Base-by-base conservation (phyloP, 1,284 basidiomycete species). In the Leccinum griseonigrum region DNA sequence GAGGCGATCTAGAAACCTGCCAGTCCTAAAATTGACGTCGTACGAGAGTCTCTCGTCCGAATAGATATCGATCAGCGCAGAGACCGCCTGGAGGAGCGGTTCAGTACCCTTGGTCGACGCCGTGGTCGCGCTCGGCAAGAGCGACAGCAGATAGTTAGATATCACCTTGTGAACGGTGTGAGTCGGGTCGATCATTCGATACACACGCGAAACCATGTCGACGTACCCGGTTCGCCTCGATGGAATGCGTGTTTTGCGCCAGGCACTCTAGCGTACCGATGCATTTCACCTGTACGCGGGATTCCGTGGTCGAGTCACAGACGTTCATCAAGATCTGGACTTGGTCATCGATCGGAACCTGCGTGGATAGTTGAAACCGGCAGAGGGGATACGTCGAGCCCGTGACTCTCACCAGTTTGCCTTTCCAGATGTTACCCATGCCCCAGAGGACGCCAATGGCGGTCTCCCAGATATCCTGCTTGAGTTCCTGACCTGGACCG, bases 31-130 rank as follows among this genome's bases (percentile, higher is more conserved):
- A 66, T 89, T 91, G 61, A 83, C 68, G 75, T 99, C 96, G 74
- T 92, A 97, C 0, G 88, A 82, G 56, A 86, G 76, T 9, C 78
- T 83, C 75, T 99, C 97, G 77, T 99, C 97, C 2, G 95, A 94
- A 75, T 93, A 99, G 73, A 74, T 90, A 74, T 98, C 97, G 66
- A 98, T 94, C 55, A 98, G 75, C 29, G 91, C 92, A 40, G 97
- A 95, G 34, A 89, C 78, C 1, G 87, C 85, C 68, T 97, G 94
- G 18, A 98, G 81, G 60, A 92, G 80, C 0, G 89, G 81, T 71
- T 98, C 95, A 2, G 87, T 82, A 53, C 81, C 83, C 50, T 77
- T 76, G 40, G 77, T 68, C 40, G 81, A 77, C 14, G 77, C 67
- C 31, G 72, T 69, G 28, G 74, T 71, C 18, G 59, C 55, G 29